Percentiles rank a stretch among this genome's conserved stretches.
phyloP scores from a whole-genome alignment of 2,329 filamentous ascomycete species.

The Colletotrichum orbiculare region DNA sequence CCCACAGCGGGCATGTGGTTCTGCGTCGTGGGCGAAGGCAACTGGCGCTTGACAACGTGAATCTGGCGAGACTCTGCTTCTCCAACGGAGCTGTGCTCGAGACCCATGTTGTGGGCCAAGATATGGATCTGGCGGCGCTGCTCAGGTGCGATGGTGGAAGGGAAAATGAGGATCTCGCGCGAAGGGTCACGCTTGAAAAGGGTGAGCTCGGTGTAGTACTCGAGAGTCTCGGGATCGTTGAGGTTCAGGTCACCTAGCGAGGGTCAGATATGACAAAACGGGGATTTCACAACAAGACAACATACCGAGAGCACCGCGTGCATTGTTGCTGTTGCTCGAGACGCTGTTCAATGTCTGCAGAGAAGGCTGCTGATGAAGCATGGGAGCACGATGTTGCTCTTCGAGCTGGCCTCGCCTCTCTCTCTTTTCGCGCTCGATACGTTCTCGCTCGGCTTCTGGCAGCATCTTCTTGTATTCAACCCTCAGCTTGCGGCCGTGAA shows the following conservation, averaged over 20 bases:
- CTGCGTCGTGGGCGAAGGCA: constrained; percentile 63
- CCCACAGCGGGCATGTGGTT: constrained; percentile 73
- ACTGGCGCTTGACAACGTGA: constrained; percentile 80
- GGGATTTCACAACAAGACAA: not conserved
- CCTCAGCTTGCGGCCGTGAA: constrained; percentile 91
- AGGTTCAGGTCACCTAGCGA: constrained; percentile 77
- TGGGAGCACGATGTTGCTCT: constrained; percentile 87
- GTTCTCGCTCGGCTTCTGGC: constrained; percentile 90
- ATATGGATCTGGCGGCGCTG: constrained; percentile 94
- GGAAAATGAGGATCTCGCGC: constrained; percentile 86
- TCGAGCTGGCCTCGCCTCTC: constrained; percentile 96
- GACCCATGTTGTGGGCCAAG: constrained; percentile 92
- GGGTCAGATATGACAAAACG: not conserved
- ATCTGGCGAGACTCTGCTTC: constrained; percentile 89
- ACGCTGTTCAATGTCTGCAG: constrained; percentile 80
- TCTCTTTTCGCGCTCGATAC: constrained; percentile 96
- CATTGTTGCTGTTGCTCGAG: constrained; percentile 68
- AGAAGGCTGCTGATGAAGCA: constrained; percentile 86
- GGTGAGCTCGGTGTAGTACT: constrained; percentile 90
- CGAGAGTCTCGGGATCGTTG: constrained; percentile 88
- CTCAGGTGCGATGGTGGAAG: constrained; percentile 80
- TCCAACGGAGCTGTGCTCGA: constrained; percentile 91
- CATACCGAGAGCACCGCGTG: constrained; percentile 44
- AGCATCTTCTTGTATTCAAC: constrained; percentile 99
- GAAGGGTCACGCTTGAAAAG: constrained; percentile 85